These are phyloP conservation scores for Suhomyces kunorum DNA, from an alignment of 1,139 yeast genomes.

Conservation along the genomic window DNA sequence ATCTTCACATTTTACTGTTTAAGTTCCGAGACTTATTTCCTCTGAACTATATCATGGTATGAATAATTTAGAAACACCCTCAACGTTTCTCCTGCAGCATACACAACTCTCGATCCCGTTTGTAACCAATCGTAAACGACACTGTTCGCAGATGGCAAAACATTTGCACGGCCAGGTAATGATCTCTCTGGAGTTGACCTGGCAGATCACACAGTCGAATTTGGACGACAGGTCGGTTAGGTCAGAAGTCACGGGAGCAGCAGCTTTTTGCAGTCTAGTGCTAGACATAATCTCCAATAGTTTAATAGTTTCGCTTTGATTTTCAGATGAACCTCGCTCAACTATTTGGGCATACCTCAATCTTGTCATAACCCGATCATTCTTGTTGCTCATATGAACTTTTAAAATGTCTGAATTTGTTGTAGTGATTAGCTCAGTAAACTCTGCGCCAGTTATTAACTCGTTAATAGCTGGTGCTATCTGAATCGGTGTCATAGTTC, in stretches of 20 bases:
- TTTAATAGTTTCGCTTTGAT: slow-evolving; percentile 25
- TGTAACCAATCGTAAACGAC: slow-evolving; percentile 73
- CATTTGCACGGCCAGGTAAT: slow-evolving; percentile 94
- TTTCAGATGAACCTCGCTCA: neutral
- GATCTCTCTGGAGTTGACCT: slow-evolving; percentile 68
- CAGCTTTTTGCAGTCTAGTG: slow-evolving; percentile 14
- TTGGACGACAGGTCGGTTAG: slow-evolving; percentile 21
- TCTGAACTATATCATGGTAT: slow-evolving; percentile 40
- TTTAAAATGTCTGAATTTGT: slow-evolving; percentile 32
- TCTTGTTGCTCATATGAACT: slow-evolving; percentile 30
- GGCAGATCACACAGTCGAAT: slow-evolving; percentile 78
- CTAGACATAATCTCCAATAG: slow-evolving; percentile 26
- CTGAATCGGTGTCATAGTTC: neutral
- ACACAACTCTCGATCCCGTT: slow-evolving; percentile 81
- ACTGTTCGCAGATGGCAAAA: slow-evolving; percentile 81
- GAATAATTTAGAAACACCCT: slow-evolving; percentile 52
- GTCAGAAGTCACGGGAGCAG: slow-evolving; percentile 5
- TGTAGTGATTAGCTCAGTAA: slow-evolving; percentile 29
- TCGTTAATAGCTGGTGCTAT: slow-evolving; percentile 24
- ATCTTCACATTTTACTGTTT: neutral
- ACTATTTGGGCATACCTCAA: slow-evolving; percentile 32
- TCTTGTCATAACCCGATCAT: slow-evolving; percentile 40
- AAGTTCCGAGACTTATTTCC: neutral
- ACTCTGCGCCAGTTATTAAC: slow-evolving; percentile 33
- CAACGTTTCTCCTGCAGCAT: slow-evolving; percentile 77